phyloP scores from a whole-genome alignment of 768 basidiomycete genomes.

The Calocera viscosa region DNA sequence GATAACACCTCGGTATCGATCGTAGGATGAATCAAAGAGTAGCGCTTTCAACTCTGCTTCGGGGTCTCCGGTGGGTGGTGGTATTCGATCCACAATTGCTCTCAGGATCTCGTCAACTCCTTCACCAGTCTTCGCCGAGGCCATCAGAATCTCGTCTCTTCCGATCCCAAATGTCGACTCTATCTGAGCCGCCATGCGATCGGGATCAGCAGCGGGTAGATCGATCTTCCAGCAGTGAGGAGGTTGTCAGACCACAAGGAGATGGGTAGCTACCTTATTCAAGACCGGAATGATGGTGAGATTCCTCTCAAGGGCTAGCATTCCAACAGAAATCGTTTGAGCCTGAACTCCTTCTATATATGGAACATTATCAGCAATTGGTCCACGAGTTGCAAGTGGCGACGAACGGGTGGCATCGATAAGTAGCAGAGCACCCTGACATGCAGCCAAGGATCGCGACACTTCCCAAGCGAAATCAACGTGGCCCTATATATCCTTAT shows the following conservation, averaged over 20 bases:
- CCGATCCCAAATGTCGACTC: conserved; percentile 70
- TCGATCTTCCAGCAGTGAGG: conserved; percentile 53
- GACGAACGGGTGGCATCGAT: conserved; percentile 78
- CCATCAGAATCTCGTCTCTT: conserved; percentile 55
- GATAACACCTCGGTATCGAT: conserved; percentile 91
- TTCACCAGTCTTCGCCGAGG: conserved; percentile 86
- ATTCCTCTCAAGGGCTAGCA: conserved; percentile 69
- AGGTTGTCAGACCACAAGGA: neutral
- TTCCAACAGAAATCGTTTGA: conserved; percentile 90
- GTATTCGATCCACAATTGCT: conserved; percentile 73
- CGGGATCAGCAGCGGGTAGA: conserved; percentile 76
- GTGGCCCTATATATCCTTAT: conserved; percentile 49
- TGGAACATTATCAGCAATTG: neutral
- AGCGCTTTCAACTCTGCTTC: conserved; percentile 62
- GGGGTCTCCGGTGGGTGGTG: conserved; percentile 52
- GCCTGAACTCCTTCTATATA: conserved; percentile 79
- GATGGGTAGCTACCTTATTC: conserved; percentile 54
- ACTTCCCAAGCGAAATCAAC: conserved; percentile 99
- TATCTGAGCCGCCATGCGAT: conserved; percentile 68
- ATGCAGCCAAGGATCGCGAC: conserved; percentile 79
- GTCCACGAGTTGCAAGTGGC: neutral
- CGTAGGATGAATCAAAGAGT: conserved; percentile 93
- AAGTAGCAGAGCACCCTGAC: conserved; percentile 72
- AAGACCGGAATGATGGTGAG: conserved; percentile 79
- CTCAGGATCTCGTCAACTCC: conserved; percentile 67